Conservation (phyloP, 441 rosid species). For the Hura crepitans region DNA sequence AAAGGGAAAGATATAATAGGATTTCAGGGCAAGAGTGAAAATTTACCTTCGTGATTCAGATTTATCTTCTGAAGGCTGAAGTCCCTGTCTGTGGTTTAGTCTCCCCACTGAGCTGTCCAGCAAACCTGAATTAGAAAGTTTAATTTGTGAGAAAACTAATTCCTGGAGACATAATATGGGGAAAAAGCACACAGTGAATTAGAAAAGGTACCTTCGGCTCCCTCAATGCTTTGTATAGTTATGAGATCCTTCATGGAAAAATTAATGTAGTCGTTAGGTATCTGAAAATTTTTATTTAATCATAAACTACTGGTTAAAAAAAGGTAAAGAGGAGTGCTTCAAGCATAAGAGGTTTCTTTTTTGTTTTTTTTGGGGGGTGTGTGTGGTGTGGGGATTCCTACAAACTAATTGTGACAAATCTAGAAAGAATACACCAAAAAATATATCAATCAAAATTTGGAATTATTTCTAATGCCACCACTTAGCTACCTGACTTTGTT, state of each 20-base stretch:
- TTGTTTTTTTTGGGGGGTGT: too few species aligned
- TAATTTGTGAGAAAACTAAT: slow-evolving; percentile 4
- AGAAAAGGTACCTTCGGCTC: slow-evolving; percentile 34
- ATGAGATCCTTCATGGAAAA: slow-evolving; percentile 41
- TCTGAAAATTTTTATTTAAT: neutral
- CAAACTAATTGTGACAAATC: neutral
- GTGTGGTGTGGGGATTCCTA: neutral
- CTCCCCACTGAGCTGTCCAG: slow-evolving; percentile 34
- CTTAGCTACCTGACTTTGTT: slow-evolving; percentile 47
- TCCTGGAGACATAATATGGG: neutral
- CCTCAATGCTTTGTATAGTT: slow-evolving; percentile 30
- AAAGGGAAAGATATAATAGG: neutral
- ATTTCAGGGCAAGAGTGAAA: slow-evolving; percentile 11
- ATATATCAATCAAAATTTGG: neutral
- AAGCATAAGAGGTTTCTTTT: neutral
- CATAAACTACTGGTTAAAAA: neutral
- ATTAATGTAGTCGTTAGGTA: slow-evolving; percentile 23
- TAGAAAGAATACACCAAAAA: neutral
- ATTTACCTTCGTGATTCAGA: slow-evolving; percentile 38
- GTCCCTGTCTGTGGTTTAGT: slow-evolving; percentile 29
- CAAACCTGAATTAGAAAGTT: slow-evolving; percentile 27
- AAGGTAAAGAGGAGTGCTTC: neutral
- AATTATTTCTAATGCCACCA: neutral
- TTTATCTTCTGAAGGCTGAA: slow-evolving; percentile 34
- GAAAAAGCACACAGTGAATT: neutral